A percentile compares a stretch with the other conserved stretches of the same genome.
These are phyloP conservation scores for Beauveria varroae DNA, from an alignment of 2,329 filamentous ascomycete genomes.

Conservation along the genomic window DNA sequence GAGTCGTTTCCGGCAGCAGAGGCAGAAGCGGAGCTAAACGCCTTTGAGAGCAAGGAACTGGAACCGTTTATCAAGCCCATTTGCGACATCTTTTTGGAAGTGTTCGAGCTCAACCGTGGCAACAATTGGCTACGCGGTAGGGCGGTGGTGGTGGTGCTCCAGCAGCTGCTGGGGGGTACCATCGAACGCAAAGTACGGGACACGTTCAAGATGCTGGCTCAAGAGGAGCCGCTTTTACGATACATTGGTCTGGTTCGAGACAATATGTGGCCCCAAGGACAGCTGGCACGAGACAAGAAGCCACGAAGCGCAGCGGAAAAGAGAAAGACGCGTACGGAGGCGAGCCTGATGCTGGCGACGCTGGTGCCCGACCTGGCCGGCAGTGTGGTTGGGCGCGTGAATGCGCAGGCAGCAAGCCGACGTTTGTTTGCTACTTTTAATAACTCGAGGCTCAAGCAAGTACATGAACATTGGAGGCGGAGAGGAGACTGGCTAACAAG, in stretches of 20 bases:
- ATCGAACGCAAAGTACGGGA: constrained; percentile 95
- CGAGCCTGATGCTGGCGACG: constrained; percentile 80
- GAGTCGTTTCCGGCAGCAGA: constrained; percentile 55
- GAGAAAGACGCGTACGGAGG: constrained; percentile 74
- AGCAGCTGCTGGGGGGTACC: constrained; percentile 90
- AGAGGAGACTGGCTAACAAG: constrained; percentile 13
- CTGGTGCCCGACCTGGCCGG: constrained; percentile 85
- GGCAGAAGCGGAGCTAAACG: constrained; percentile 87
- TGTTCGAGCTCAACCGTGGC: constrained; percentile 88
- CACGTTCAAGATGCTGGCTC: constrained; percentile 62
- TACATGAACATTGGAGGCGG: constrained; percentile 18
- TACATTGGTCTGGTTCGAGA: constrained; percentile 70
- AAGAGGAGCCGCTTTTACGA: constrained; percentile 70
- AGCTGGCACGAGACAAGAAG: constrained; percentile 39
- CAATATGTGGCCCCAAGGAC: constrained; percentile 73
- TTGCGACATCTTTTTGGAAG: constrained; percentile 92
- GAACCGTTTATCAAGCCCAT: constrained; percentile 98
- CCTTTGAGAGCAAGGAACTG: constrained; percentile 81
- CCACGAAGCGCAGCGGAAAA: constrained; percentile 65
- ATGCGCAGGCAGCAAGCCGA: constrained; percentile 83
- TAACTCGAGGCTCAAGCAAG: constrained; percentile 82
- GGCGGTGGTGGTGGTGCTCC: constrained; percentile 90
- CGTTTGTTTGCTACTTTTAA: constrained; percentile 88
- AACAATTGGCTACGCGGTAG: constrained; percentile 96
- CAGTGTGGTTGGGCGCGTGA: constrained; percentile 85